Evolutionary conservation across 169 alveolate genomes (phyloP), one percentile per base, ranked within the genome.

Genomic region (Cryptosporidium meleagridis): DNA sequence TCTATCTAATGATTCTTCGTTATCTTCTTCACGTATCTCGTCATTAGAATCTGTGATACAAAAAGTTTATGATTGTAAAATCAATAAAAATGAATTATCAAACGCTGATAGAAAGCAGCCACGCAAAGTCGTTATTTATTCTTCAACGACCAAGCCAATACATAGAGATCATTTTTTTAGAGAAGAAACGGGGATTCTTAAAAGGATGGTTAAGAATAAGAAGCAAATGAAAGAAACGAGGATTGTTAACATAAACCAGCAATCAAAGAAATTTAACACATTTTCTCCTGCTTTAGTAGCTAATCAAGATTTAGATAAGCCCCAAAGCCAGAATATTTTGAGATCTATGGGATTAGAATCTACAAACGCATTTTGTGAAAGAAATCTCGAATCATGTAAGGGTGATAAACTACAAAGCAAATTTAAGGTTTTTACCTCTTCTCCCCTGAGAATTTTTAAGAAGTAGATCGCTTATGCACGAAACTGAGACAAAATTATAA

Each of bases 1-100:
- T 55, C 16, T 21, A 10, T 55, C 86, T 7, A 73, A 23, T 35
- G 44, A 26, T 39, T 53, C 86, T 37, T 73, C 70, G 16, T n/a
- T 33, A 14, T 73, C 86, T 52, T 65, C 72, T 23, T 73, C 86
- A 31, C 86, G 86, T 16, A 58, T 73, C 35, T 73, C 86, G 16
- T 73, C 86, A 3, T 52, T 73, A 8, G 86, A 73, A 26, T 73
- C 86, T n/a, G 26, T 73, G 9, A 41, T 52, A 39, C 52, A 53
- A 29, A 51, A 73, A 16, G 68, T 73, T 31, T 29, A 73, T 1
- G 55, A 59, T 55, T 18, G 53, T 0, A 33, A 55, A 16, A 59
- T 55, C 14, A 59, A 59, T 10, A 53, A 37, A 29, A 73, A 39
- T 39, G 70, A 53, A n/a, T n/a, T 39, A 18, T n/a, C 44, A 23